Conservation (phyloP, 116 monocot genomes). For the Dioscorea cayenensis region DNA sequence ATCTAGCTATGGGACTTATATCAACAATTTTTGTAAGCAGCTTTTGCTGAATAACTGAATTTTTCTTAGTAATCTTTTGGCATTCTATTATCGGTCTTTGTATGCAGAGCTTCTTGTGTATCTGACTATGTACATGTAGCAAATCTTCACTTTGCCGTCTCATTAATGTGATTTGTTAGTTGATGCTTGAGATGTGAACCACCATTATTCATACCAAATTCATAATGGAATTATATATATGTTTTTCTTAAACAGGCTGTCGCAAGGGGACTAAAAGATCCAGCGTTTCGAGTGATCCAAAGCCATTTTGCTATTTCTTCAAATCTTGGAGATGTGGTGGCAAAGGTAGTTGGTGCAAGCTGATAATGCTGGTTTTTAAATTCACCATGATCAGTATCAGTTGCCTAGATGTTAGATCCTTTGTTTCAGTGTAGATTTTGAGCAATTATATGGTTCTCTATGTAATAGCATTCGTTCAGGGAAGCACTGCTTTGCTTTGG, state of each 20-base stretch:
- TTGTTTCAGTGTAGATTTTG: too few species aligned
- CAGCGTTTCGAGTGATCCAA: slow-evolving; percentile 94
- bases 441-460: too few species aligned
- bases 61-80: not conserved
- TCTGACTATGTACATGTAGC: too few species aligned
- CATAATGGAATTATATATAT: not conserved
- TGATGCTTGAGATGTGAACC: too few species aligned
- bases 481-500: too few species aligned
- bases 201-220: not conserved
- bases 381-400: not conserved
- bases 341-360: slow-evolving; percentile 50
- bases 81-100: not conserved
- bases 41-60: not conserved
- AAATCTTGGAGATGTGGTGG: slow-evolving; percentile 93
- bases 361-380: not conserved
- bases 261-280: slow-evolving; percentile 82
- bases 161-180: too few species aligned
- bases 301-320: slow-evolving; percentile 79
- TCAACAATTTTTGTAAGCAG: not conserved
- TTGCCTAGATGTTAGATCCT: not conserved
- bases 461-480: too few species aligned
- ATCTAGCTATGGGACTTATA: slow-evolving; percentile 2
- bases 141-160: too few species aligned
- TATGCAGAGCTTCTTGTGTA: too few species aligned
- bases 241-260: slow-evolving; percentile 45